phyloP scores from a whole-genome alignment of 208 protist species.

The Trypanosoma avium region DNA sequence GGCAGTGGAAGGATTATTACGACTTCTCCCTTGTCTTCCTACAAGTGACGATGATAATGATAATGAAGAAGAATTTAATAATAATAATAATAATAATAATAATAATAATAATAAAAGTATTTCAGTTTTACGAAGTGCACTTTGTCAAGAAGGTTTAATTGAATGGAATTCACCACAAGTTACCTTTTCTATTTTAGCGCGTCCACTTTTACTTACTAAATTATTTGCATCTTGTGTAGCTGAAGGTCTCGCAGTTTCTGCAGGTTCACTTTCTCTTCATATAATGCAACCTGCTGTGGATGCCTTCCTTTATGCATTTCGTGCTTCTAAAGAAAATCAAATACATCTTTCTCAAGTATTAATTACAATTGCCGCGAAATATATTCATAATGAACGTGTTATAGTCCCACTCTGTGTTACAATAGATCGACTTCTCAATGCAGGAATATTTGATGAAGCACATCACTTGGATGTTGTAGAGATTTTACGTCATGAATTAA shows the following conservation, averaged over 20 bases:
- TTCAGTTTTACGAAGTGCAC: not conserved
- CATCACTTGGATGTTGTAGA: constrained; percentile 52
- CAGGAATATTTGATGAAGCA: constrained; percentile 44
- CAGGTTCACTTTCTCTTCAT: constrained; percentile 85
- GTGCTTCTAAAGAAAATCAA: constrained; percentile 9
- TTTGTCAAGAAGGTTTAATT: not conserved
- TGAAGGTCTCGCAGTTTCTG: constrained; percentile 82
- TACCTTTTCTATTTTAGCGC: constrained; percentile 46
- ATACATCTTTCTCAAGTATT: constrained; percentile 53
- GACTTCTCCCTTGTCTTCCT: constrained; percentile 19
- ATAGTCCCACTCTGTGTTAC: constrained; percentile 74
- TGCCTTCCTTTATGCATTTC: constrained; percentile 58
- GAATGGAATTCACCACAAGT: constrained; percentile 41
- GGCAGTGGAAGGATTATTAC: constrained; percentile 42
- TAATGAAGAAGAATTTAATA: not conserved
- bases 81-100: not conserved
- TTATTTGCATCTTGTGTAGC: constrained; percentile 53
- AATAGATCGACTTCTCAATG: constrained; percentile 55
- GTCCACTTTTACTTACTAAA: constrained; percentile 48
- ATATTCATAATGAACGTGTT: constrained; percentile 74
- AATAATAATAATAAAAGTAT: not conserved
- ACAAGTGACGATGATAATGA: not conserved
- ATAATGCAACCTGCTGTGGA: constrained; percentile 60
- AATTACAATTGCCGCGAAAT: constrained; percentile 41
- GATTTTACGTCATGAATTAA: constrained; percentile 67